Base-by-base conservation (phyloP, 495 filamentous ascomycete species). In the Tirmania nivea region DNA sequence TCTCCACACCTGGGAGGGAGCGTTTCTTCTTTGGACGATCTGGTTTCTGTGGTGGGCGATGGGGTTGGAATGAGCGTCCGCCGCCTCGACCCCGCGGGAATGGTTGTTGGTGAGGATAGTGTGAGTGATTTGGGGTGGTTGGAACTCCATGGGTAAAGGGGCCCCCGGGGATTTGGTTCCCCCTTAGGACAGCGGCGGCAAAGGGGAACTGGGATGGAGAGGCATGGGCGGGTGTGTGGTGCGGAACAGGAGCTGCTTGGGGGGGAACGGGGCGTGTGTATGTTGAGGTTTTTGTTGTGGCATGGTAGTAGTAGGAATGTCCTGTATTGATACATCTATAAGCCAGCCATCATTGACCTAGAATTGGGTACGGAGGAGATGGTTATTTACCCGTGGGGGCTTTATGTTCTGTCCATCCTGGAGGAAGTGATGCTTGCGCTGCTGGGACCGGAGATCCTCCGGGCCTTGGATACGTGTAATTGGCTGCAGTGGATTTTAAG, bases 351-450 rank as follows among this genome's bases (percentile, higher is more conserved):
- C 48, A 50, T 50, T 55, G 39, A 25, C 2, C 14, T 10, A n/a
- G 8, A 50, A 31, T 11, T 12, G 6, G 20, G 25, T 9, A 10
- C 16, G 10, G 14, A 55, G 53, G 49, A n/a, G n/a, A n/a, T 52
- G 20, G 21, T 12, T 11, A 21, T 68, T 35, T 61, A 79, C 79
- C 87, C 54, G 83, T 80, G 14, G 87, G 87, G 54, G 89, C 84
- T 71, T 82, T 86, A 68, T 95, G 87, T 67, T 93, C 84, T 25
- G 84, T 85, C 88, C 88, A 96, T 20, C 84, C 89, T 20, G 78
- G 73, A 8, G 80, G 79, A 3, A 94, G 69, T 16, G 83, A 78
- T 50, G 72, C 70, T 35, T 69, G 56, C n/a, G 57, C 60, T n/a
- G 55, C 56, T 34, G 59, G 36, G 61, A 50, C 35, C 50, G 49